Base-by-base conservation (phyloP, 768 basidiomycete species). In the Naganishia antarctica region DNA sequence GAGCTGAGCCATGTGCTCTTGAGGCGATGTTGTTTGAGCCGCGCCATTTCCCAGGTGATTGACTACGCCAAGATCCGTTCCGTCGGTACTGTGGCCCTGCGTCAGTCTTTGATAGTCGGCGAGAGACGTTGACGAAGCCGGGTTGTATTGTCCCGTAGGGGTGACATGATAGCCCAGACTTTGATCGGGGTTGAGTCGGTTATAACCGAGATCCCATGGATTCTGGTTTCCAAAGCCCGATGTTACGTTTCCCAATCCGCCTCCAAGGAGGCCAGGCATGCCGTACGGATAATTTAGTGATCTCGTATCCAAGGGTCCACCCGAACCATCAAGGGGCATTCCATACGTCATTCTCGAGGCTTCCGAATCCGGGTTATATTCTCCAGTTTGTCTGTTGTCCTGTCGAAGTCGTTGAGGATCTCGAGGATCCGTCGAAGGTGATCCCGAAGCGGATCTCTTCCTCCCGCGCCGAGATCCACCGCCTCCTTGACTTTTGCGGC, bases 401-500 rank as follows among this genome's bases (percentile, higher is more conserved):
- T 43, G 64, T 28, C 58, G 61, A 34, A 49, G 60, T 12, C 51
- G 60, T 53, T 67, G 61, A n/a, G 66, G 66, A 51, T 65, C 66
- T 66, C 66, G 70, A 18, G 60, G 66, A 44, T 48, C 49, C 60
- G 43, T 21, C 32, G 51, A 31, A 45, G 44, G 44, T 7, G 73
- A 73, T 12, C 70, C 72, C 15, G 63, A 61, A 21, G 70, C 59
- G 4, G 58, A 43, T 1, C 58, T 46, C 40, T 48, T 57, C 16
- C 69, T 11, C 67, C 66, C 25, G 68, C 57, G 61, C 71, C 74
- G 58, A 65, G 71, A 23, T 70, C 70, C 21, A 11, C 31, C 37
- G 32, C 49, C 50, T 12, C 13, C 62, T 31, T 44, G 62, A 57
- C 26, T 28, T 25, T 53, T 43, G 25, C 62, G 49, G n/a, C 62